Evolutionary conservation across 2,329 filamentous ascomycete species (phyloP).

Genomic region (Penicillium sp.): DNA sequence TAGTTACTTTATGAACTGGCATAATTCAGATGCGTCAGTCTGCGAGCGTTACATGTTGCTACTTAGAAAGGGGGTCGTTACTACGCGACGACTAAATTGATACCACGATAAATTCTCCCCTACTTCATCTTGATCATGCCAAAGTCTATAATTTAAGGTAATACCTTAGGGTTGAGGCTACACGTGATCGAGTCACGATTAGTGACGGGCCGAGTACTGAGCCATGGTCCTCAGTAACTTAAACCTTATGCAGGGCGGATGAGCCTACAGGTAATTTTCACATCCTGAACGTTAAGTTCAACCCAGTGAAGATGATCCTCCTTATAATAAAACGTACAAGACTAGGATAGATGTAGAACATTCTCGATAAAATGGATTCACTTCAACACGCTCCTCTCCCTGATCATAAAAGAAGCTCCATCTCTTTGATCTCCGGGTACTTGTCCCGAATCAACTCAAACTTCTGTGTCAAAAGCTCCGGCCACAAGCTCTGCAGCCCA

Average conservation of each 20-base stretch:
- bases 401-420: slow-evolving; percentile 2
- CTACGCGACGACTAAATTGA: too few relatives aligned
- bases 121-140: too few relatives aligned
- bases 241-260: background rate
- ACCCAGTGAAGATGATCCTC: background rate
- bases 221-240: background rate
- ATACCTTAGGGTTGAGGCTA: background rate
- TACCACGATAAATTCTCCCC: too few relatives aligned
- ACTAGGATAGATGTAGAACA: background rate
- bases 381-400: background rate
- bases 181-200: too few relatives aligned
- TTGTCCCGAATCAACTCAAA: slow-evolving; percentile 32
- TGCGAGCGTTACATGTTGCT: background rate
- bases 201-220: too few relatives aligned
- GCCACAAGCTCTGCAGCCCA: slow-evolving; percentile 48
- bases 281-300: background rate
- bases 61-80: background rate
- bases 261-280: background rate
- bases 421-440: slow-evolving; percentile 11
- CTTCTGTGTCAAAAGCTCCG: slow-evolving; percentile 46
- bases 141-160: too few relatives aligned
- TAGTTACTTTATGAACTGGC: background rate
- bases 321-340: too few relatives aligned
- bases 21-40: background rate
- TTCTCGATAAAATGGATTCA: background rate